Conservation (phyloP, 257 asterid genomes). For the Knoxia roxburghii region DNA sequence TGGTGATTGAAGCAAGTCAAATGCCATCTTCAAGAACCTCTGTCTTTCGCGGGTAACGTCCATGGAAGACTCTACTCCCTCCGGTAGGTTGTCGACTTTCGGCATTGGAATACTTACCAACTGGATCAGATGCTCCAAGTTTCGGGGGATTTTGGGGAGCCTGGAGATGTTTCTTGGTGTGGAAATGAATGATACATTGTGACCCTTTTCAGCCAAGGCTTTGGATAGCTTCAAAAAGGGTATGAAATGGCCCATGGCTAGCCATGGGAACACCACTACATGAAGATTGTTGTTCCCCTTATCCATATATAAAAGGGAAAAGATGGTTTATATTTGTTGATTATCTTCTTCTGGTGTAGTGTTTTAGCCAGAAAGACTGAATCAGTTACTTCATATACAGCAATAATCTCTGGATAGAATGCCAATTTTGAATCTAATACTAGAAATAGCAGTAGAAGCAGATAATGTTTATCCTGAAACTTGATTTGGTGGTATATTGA, state of each 20-base stretch:
- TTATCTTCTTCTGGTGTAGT: too few species aligned
- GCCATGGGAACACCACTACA: slow-evolving; percentile 87
- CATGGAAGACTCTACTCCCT: slow-evolving; percentile 78
- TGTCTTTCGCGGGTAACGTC: slow-evolving; percentile 64
- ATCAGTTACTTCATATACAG: too few species aligned
- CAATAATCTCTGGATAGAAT: too few species aligned
- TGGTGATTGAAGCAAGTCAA: slow-evolving; percentile 52
- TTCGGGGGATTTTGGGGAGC: slow-evolving; percentile 40
- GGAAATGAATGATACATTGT: slow-evolving; percentile 62
- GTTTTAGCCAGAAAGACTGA: too few species aligned
- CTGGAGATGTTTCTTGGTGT: slow-evolving; percentile 68
- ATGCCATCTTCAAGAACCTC: slow-evolving; percentile 63
- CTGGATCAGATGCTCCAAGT: slow-evolving; percentile 41
- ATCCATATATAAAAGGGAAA: slow-evolving; percentile 33
- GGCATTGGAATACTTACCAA: slow-evolving; percentile 50
- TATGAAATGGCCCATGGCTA: slow-evolving; percentile 80
- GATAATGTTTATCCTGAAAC: too few species aligned
- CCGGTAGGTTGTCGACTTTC: slow-evolving; percentile 41
- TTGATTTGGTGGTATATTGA: too few species aligned
- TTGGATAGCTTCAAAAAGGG: slow-evolving; percentile 60
- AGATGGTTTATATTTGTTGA: neutral
- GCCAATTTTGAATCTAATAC: too few species aligned
- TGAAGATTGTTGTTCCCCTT: slow-evolving; percentile 39
- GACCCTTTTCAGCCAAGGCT: slow-evolving; percentile 63
- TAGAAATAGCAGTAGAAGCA: too few species aligned